Base-by-base conservation (phyloP, 129 eudicot species). In the Helianthus tuberosus region DNA sequence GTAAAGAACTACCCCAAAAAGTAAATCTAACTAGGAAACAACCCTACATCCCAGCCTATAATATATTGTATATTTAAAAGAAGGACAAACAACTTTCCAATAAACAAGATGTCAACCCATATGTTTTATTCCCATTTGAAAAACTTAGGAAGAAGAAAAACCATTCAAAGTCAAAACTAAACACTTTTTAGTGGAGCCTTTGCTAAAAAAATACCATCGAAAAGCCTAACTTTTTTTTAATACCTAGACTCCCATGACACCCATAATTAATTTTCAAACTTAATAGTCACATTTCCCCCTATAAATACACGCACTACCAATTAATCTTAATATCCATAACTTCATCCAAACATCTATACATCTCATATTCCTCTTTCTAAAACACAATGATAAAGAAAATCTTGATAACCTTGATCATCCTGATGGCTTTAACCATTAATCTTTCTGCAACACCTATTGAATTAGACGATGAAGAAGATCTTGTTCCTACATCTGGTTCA, bases 351-450 rank as follows among this genome's bases (percentile, higher is more conserved):
- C 25, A 54, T 54, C 20, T 69, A 83, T 20, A 67, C 49, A 66
- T 20, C 43, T 59, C 44, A 13, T 54, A 49, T 39, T 10, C 20
- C 16, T 17, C 13, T 63, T 79, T 66, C 50, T 23, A 14, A 6
- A 65, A 25, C 57, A 59, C 39, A 72, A 78, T 78, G 71, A 36
- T 67, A 3, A 78, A 11, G 17, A 71, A 51, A 39, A 70, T 68
- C 49, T 69, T 73, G 3, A 17, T 77, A 51, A 29, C 64, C 44
- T 47, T 79, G 2, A 58, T 77, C 43, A 73, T 83, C 20, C 16
- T 83, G 16, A 80, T 77, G 82, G 74, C 88, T 27, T 55, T 81
- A 13, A 68, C 64, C 71, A 54, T 81, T 23, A 71, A 84, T 65
- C 71, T 66, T 60, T 66, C 58, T 20, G 84, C 88, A 14, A 53